phyloP scores from a whole-genome alignment of 495 filamentous ascomycete species.

The Chaetomidium leptoderma region DNA sequence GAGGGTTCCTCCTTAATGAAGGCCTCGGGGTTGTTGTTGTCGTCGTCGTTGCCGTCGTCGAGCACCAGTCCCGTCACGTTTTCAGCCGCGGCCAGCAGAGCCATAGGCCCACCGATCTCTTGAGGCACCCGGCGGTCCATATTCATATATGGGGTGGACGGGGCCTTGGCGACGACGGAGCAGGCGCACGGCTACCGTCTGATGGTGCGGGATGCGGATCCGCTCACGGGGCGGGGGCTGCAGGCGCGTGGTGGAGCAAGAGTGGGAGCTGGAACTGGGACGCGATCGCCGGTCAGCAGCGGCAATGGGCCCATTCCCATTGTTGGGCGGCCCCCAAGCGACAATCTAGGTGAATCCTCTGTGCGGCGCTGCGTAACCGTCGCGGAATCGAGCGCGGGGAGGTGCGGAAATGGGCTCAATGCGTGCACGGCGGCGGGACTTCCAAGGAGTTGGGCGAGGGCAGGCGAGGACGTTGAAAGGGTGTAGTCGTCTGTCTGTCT shows the following conservation, averaged over 20 bases:
- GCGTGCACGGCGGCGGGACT: neutral
- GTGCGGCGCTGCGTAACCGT: neutral
- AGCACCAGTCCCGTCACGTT: constrained; percentile 20
- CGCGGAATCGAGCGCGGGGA: neutral
- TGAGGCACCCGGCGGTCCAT: constrained; percentile 10
- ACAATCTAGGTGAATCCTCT: neutral
- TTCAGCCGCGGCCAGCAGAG: constrained; percentile 16
- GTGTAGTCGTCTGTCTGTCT: too few species aligned
- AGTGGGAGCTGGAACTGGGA: constrained; percentile 6
- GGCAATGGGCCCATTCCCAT: constrained; percentile 21
- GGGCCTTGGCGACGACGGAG: neutral
- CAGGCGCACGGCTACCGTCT: neutral
- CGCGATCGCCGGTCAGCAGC: constrained; percentile 17
- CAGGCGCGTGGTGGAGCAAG: constrained; percentile 3
- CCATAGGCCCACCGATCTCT: constrained; percentile 5
- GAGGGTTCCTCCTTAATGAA: constrained; percentile 21
- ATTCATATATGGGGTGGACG: neutral
- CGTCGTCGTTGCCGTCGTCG: constrained; percentile 12
- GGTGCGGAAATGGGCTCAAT: neutral
- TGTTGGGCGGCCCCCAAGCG: constrained; percentile 1
- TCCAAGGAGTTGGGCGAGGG: neutral
- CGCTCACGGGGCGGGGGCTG: constrained; percentile 1
- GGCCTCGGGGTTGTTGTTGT: constrained; percentile 7
- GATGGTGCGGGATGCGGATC: constrained; percentile 12
- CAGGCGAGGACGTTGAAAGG: constrained; percentile 3